A percentile compares a stretch with the other conserved stretches of the same genome.
Evolutionary conservation across 345 rosid species (phyloP).

Genomic region (Pelargonium nanum): DNA sequence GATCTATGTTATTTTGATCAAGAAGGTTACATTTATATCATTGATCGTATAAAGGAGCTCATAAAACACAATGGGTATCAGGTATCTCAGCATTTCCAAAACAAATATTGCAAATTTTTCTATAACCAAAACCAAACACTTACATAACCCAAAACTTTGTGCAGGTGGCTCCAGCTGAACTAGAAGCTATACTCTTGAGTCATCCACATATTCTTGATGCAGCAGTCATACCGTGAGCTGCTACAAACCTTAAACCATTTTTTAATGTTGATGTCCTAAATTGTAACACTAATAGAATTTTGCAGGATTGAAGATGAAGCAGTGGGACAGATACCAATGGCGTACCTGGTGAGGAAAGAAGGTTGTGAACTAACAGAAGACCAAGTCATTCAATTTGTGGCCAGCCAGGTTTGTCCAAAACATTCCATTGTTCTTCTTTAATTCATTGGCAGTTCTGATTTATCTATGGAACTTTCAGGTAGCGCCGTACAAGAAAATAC

Average conservation of each 20-base stretch:
- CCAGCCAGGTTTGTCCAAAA: slow-evolving; percentile 30
- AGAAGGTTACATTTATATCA: slow-evolving; percentile 40
- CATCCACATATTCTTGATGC: slow-evolving; percentile 45
- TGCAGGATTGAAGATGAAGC: slow-evolving; percentile 51
- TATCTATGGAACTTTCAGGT: slow-evolving; percentile 25
- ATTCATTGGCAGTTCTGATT: background rate
- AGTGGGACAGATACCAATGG: slow-evolving; percentile 63
- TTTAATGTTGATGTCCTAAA: background rate
- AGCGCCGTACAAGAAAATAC: slow-evolving; percentile 60
- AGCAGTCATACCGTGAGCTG: slow-evolving; percentile 49
- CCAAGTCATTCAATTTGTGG: slow-evolving; percentile 47
- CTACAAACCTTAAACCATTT: background rate
- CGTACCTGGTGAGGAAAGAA: slow-evolving; percentile 43
- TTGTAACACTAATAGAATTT: background rate
- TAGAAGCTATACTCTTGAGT: slow-evolving; percentile 47
- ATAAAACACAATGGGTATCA: slow-evolving; percentile 65
- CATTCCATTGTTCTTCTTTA: background rate
- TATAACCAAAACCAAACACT: too few species aligned
- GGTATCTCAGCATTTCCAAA: slow-evolving; percentile 14
- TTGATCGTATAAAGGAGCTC: slow-evolving; percentile 61
- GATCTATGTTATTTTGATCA: slow-evolving; percentile 52
- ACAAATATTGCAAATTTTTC: background rate
- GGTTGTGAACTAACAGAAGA: slow-evolving; percentile 34
- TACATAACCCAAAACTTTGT: background rate
- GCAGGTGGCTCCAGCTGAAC: slow-evolving; percentile 63